Base-by-base conservation (phyloP, 2,329 filamentous ascomycete species). In the Pseudogymnoascus sp. region DNA sequence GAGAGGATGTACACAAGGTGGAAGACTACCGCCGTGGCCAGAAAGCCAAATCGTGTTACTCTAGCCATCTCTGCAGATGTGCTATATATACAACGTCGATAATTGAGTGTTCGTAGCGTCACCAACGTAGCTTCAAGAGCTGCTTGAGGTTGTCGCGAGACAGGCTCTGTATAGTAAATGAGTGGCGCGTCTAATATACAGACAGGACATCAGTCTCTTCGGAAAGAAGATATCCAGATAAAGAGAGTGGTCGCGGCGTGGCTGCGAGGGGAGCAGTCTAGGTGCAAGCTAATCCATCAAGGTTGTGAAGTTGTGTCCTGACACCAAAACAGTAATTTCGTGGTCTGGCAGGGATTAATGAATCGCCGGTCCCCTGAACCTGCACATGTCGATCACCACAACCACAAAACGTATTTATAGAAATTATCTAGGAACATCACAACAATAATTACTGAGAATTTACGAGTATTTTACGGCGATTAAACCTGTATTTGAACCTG, bases 1-100 rank as follows among this genome's bases (percentile, higher is more conserved):
- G 92, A 96, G 74, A 88, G 90, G 63, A 96, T 88, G 76, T 99
- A 99, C 68, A 96, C 85, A 62, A 97, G 76, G 77, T 99, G 96
- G 75, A 99, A 99, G 65, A 93, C 79, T 73, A 97, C 84, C 70
- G 95, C 95, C 73, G 96, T 85, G 74, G 88, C 87, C 75, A 97
- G 78, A 75, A 99, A 97, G 73, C 88, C 88, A 72, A 90, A 84
- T 73, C 93, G 91, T 69, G 78, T 78, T 68, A 82, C 77, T 65
- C 78, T 74, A 66, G 82, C 81, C 84, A 87, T 87, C 15, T 31
- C 4, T 31, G 46, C 46, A n/a, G 26, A 4, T 31, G n/a, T 53
- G 31, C 1, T 31, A 19, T 26, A 19, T 33, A 31, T 53, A 9
- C 23, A 53, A 53, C 7, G 44, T 53, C n/a, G 44, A 29, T 50